These are phyloP conservation scores for Fusarium hostae DNA, from an alignment of 2,329 filamentous ascomycete species.

Conservation along the genomic window DNA sequence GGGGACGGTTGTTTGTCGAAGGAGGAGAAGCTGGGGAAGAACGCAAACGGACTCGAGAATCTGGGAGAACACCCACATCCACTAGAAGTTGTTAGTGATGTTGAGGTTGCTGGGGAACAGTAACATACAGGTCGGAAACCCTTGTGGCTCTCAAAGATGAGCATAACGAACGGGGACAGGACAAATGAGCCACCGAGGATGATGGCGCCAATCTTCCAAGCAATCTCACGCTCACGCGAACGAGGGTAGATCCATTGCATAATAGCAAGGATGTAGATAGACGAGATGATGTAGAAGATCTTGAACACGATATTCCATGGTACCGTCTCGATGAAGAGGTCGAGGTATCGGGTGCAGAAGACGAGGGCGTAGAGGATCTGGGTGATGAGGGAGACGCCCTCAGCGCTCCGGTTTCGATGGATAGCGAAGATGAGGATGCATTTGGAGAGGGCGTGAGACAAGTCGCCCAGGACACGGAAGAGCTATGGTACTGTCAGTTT, in stretches of 20 bases:
- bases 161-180: slow-evolving; percentile 76
- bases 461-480: slow-evolving; percentile 83
- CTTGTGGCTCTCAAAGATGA: slow-evolving; percentile 70
- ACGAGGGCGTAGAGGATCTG: slow-evolving; percentile 89
- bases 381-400: slow-evolving; percentile 92
- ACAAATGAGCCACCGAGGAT: slow-evolving; percentile 73
- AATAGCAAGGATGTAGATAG: slow-evolving; percentile 84
- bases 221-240: slow-evolving; percentile 88
- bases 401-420: slow-evolving; percentile 86
- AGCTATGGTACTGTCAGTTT: slow-evolving; percentile 52
- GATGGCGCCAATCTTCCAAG: slow-evolving; percentile 88
- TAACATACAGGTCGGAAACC: slow-evolving; percentile 62
- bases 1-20: slow-evolving; percentile 93
- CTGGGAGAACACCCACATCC: slow-evolving; percentile 88
- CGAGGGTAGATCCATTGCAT: slow-evolving; percentile 90
- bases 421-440: slow-evolving; percentile 91
- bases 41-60: slow-evolving; percentile 92
- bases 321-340: slow-evolving; percentile 72
- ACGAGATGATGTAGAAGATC: slow-evolving; percentile 86
- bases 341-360: slow-evolving; percentile 87
- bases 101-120: rapidly evolving
- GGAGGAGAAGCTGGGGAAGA: slow-evolving; percentile 88
- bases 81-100: slow-evolving; percentile 58
- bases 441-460: slow-evolving; percentile 88
- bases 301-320: slow-evolving; percentile 85